phyloP scores from a whole-genome alignment of 768 basidiomycete species.

The Suillus fuscotomentosus region DNA sequence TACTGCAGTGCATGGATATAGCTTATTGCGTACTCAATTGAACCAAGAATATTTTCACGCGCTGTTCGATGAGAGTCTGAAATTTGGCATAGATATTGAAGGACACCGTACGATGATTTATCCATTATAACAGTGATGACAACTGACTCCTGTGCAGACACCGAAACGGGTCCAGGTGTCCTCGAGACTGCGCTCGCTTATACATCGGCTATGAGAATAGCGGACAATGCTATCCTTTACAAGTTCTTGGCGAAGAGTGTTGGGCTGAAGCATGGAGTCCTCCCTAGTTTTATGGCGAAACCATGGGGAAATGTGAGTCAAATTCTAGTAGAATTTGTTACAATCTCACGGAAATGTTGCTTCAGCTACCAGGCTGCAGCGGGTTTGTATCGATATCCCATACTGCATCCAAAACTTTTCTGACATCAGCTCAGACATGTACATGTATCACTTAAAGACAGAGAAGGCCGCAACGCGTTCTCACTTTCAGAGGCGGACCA shows the following conservation, averaged over 20 bases:
- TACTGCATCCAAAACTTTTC: not conserved
- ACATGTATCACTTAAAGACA: slow-evolving; percentile 82
- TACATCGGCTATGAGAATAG: slow-evolving; percentile 75
- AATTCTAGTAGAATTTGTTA: slow-evolving; percentile 3
- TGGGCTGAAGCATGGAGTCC: slow-evolving; percentile 83
- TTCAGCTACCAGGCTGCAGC: slow-evolving; percentile 90
- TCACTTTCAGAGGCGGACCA: slow-evolving; percentile 62
- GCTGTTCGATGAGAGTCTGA: slow-evolving; percentile 70
- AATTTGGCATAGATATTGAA: slow-evolving; percentile 82
- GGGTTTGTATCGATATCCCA: slow-evolving; percentile 51
- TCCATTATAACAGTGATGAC: not conserved
- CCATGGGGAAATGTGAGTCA: slow-evolving; percentile 84
- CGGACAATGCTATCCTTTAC: slow-evolving; percentile 90
- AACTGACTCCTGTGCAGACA: slow-evolving; percentile 49
- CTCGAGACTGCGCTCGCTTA: slow-evolving; percentile 88
- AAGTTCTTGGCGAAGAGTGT: slow-evolving; percentile 91
- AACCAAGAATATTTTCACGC: slow-evolving; percentile 90
- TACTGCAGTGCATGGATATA: slow-evolving; percentile 90
- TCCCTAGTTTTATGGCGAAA: slow-evolving; percentile 98
- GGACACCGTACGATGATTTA: slow-evolving; percentile 66
- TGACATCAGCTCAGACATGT: slow-evolving; percentile 59
- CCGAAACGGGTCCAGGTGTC: slow-evolving; percentile 90
- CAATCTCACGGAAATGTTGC: slow-evolving; percentile 3
- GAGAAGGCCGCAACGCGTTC: slow-evolving; percentile 74
- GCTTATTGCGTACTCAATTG: slow-evolving; percentile 84